Percentiles rank a stretch among this genome's conserved stretches.
Evolutionary conservation across 176 grass and related monocot genomes (phyloP).

Genomic region (Carex cristatella): DNA sequence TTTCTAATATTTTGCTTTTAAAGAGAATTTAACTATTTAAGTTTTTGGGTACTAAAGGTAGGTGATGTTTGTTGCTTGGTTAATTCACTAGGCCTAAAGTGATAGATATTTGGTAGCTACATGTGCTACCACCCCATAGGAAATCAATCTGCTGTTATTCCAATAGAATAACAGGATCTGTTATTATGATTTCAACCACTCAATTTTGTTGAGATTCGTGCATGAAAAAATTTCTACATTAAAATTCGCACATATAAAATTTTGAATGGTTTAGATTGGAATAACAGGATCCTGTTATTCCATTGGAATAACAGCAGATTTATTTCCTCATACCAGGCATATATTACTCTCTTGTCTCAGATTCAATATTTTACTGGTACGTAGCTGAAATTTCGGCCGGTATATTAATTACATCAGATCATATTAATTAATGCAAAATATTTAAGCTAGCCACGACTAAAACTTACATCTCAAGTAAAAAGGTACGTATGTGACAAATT

Average conservation of each 20-base stretch:
- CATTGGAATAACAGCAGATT: too few relatives aligned
- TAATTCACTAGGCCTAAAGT: conserved; percentile 67
- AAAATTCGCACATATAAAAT: too few relatives aligned
- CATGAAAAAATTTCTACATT: too few relatives aligned
- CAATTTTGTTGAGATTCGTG: too few relatives aligned
- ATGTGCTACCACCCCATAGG: neutral
- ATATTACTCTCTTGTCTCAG: neutral
- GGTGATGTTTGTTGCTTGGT: conserved; percentile 61
- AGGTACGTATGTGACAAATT: neutral
- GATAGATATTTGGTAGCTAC: conserved; percentile 59
- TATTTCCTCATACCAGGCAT: neutral
- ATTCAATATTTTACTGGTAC: neutral
- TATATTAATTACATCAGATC: neutral
- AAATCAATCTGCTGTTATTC: too few relatives aligned
- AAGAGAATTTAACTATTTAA: conserved; percentile 19
- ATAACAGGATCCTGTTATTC: too few relatives aligned
- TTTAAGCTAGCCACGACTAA: neutral
- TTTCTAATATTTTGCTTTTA: conserved; percentile 3
- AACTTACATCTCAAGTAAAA: neutral
- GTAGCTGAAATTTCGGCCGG: neutral
- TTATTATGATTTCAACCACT: too few relatives aligned
- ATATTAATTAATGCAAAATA: neutral
- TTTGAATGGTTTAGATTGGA: too few relatives aligned
- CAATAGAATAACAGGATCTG: too few relatives aligned
- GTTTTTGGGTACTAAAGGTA: conserved; percentile 42